Base-by-base conservation (phyloP, 768 basidiomycete species). In the Boletus tomentosulus region DNA sequence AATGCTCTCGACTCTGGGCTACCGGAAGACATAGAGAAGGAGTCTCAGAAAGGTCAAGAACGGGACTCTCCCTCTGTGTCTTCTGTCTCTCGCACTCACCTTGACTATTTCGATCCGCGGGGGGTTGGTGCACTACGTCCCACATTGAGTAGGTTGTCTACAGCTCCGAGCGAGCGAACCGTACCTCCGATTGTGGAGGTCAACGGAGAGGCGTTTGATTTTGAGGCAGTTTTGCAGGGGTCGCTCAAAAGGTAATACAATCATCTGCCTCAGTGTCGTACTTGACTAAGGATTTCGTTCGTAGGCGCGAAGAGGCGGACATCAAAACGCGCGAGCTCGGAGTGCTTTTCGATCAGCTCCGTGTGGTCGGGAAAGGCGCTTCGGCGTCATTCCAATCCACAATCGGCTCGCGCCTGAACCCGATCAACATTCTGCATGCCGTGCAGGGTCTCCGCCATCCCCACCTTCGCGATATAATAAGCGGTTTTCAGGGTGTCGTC, bases 341-440 rank as follows among this genome's bases (percentile, higher is more conserved):
- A 0, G 83, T 88, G 11, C 56, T 76, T 39, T 87, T 88, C 56
- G 64, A 79, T 49, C 69, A 82, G 31, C 75, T 89, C 15, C 73
- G 72, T 0, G 87, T 88, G 6, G 73, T 80, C 19, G 87, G 85
- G 3, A 59, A 82, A 6, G 84, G 85, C 4, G 70, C 81, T 1
- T 70, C 80, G 0, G 80, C 80, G 0, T 78, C 76, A 7, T 77
- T 76, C 50, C 82, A 84, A 56, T 61, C 76, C 1, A 89, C 84
- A 0, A 64, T 93, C 4, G 82, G 80, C 16, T 84, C 85, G 24
- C 64, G 78, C 3, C 71, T 89, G 44, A 82, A 87, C 64, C 82
- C 82, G 0, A 44, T 73, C 24, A 66, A 78, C 35, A 62, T 82
- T 9, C 4, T 79, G 3, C 67, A 72, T 31, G 68, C 63, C 4